Base-by-base conservation (phyloP, 208 protist genomes). In the Leishmania tropica region DNA sequence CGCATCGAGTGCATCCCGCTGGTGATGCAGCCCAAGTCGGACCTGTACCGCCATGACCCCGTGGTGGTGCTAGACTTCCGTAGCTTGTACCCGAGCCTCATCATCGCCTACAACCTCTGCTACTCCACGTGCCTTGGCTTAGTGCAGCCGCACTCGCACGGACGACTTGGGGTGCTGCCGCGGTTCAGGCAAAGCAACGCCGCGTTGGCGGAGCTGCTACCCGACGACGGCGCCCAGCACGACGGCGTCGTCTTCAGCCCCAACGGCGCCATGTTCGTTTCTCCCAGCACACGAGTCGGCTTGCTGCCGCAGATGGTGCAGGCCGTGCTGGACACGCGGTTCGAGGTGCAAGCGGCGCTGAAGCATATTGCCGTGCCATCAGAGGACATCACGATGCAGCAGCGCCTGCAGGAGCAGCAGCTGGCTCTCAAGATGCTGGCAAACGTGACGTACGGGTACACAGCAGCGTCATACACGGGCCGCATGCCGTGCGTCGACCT, bases 81-180 rank as follows among this genome's bases (percentile, higher is more conserved):
- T 21, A 99, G 98, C 68, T 93, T 99, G 64, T 99, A 99, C 94
- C 99, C 99, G 6, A 99, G 99, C 75, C 99, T 99, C 86, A 99
- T 99, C 92, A 99, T 99, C 86, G 99, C 99, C n/a, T 99, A 99
- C 92, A 99, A 99, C 88, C 93, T 99, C 24, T 99, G 99, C 89
- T 99, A 99, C 90, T 98, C 89, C 7, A 97, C 95, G 4, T 97
- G 92, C 68, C 70, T 97, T 31, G 94, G 93, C 13, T 80, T 89
- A 42, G 89, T 97, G 71, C 88, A 92, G 79, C 81, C 85, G 45
- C 62, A 79, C 28, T 47, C 81, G n/a, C 75, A 82, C 19, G 87
- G 88, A 19, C 85, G 91, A 3, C 82, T 97, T 8, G 94, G 94
- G n/a, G 94, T 97, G 48, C 45, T 96, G 42, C 62, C 84, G 0